phyloP scores from a whole-genome alignment of 78 protist genomes.

The Tieghemostelium lacteum region DNA sequence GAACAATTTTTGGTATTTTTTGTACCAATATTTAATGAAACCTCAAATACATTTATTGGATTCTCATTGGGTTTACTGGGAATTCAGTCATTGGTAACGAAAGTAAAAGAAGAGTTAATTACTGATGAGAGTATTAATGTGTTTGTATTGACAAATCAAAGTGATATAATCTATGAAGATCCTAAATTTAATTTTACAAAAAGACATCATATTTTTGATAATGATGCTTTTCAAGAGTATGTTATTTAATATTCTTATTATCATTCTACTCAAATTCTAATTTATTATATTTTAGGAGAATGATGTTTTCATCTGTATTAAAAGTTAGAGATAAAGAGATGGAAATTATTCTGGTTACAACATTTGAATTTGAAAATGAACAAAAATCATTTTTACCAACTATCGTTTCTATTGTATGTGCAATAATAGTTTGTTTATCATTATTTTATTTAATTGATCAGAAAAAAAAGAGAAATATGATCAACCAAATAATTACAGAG shows the following conservation, averaged over 20 bases:
- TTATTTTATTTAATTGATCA: constrained; percentile 33
- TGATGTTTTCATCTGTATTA: background rate
- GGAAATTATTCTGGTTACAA: constrained; percentile 8
- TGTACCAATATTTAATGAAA: background rate
- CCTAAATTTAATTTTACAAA: background rate
- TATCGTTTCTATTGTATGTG: constrained; percentile 2
- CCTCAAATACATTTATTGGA: background rate
- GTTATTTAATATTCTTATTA: background rate
- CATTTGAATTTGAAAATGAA: constrained; percentile 1
- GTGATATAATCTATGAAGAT: constrained; percentile 27
- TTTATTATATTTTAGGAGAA: background rate
- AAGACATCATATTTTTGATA: background rate
- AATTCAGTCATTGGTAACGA: background rate
- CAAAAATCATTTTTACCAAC: constrained; percentile 29
- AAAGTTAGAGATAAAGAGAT: constrained; percentile 22
- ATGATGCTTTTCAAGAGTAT: background rate
- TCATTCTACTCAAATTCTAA: background rate
- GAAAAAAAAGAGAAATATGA: constrained; percentile 11
- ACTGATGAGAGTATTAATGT: constrained; percentile 2
- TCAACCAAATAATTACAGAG: constrained; percentile 37
- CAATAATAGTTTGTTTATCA: background rate
- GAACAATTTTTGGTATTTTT: background rate
- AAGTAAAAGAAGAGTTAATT: background rate
- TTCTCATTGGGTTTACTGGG: background rate
- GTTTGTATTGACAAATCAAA: background rate